Conservation (phyloP, 2,329 filamentous ascomycete genomes). For the Colletotrichum somersetense region DNA sequence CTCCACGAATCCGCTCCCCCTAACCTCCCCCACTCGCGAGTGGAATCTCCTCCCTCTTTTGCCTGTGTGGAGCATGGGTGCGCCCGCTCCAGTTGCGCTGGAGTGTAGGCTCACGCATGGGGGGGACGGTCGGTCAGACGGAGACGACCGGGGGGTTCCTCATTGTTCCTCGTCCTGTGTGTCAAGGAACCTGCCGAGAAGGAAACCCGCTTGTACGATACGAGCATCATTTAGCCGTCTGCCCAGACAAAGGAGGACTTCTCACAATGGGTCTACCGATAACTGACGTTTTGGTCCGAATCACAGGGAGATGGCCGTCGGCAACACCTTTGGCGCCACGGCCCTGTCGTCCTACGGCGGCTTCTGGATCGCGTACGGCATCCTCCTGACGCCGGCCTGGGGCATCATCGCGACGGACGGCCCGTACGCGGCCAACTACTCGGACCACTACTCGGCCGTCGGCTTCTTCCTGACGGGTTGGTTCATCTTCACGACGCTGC, state of each 20-base stretch:
- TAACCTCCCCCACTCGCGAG: conserved; percentile 18
- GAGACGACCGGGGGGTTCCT: conserved; percentile 1
- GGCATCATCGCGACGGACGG: conserved; percentile 61
- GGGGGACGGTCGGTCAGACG: conserved; percentile 20
- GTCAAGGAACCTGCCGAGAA: conserved; percentile 21
- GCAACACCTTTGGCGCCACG: conserved; percentile 88
- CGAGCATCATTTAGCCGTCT: conserved; percentile 11
- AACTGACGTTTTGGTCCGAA: conserved; percentile 22
- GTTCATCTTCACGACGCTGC: conserved; percentile 86
- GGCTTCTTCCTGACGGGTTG: conserved; percentile 83
- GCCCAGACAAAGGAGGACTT: neutral
- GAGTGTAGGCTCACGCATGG: conserved; percentile 21
- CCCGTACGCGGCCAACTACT: conserved; percentile 60
- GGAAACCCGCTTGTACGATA: conserved; percentile 12
- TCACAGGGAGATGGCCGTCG: conserved; percentile 84
- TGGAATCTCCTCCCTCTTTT: conserved; percentile 21
- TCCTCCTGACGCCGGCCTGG: conserved; percentile 78
- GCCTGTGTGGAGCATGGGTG: conserved; percentile 18
- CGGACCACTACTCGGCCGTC: conserved; percentile 70
- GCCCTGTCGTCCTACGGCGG: conserved; percentile 85
- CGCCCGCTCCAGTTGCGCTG: conserved; percentile 27
- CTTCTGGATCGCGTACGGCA: conserved; percentile 84
- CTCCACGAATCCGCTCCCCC: conserved; percentile 21
- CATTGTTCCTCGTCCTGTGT: neutral
- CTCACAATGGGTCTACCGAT: too few relatives aligned